A percentile compares a stretch with the other conserved stretches of the same genome.
These are phyloP conservation scores for Tremellales sp. DNA, from an alignment of 1,284 basidiomycete species.

Conservation along the genomic window DNA sequence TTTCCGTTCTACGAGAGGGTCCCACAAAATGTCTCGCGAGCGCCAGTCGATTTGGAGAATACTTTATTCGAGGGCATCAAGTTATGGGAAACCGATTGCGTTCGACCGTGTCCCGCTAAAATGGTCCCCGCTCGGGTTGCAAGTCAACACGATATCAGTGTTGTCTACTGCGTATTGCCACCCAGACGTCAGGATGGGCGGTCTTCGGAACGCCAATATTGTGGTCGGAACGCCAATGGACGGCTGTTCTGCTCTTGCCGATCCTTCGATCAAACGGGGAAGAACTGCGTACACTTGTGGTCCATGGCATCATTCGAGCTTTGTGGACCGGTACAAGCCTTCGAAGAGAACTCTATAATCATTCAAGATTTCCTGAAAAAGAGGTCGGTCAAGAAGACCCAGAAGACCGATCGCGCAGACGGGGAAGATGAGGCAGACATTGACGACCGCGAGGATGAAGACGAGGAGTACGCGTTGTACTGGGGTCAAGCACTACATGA, in stretches of 20 bases:
- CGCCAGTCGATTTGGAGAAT: neutral
- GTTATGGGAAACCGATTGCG: constrained; percentile 6
- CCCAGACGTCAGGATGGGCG: neutral
- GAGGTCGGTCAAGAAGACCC: too few species aligned
- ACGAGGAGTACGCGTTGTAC: neutral
- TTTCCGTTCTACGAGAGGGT: constrained; percentile 9
- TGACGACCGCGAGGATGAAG: neutral
- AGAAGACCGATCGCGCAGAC: neutral
- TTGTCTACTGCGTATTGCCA: neutral
- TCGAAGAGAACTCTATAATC: constrained; percentile 4
- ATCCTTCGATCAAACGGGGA: neutral
- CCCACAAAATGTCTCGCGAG: neutral
- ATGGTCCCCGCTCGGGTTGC: neutral
- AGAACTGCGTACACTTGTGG: constrained; percentile 7
- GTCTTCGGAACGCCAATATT: neutral
- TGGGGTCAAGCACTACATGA: neutral
- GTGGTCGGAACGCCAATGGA: neutral
- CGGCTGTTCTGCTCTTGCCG: constrained; percentile 5
- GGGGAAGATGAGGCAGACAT: neutral
- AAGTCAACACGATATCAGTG: too few species aligned
- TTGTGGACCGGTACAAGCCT: constrained; percentile 2
- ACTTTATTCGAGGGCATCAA: constrained; percentile 3
- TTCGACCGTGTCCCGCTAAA: neutral
- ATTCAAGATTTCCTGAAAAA: constrained; percentile 3
- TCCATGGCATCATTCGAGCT: constrained; percentile 7